Evolutionary conservation across 2,329 filamentous ascomycete species (phyloP).

Genomic region (Didymella sp.): DNA sequence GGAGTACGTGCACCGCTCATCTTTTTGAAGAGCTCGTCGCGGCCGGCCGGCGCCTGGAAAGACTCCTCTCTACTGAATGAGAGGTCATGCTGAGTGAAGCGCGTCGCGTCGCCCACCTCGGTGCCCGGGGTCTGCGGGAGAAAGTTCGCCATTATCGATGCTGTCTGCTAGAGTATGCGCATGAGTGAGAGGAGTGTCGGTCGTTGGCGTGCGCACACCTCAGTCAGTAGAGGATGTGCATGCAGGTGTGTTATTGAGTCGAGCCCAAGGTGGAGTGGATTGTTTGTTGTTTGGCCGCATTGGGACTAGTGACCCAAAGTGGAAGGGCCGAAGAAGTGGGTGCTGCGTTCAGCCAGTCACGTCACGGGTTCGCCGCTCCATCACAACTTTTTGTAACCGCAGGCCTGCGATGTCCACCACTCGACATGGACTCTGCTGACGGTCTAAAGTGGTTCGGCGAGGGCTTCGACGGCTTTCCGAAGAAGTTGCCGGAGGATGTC

Average conservation of each 20-base stretch:
- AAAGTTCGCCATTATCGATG: constrained; percentile 52
- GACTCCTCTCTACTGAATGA: constrained; percentile 88
- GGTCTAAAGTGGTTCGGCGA: constrained; percentile 71
- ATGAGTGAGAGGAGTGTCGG: constrained; percentile 41
- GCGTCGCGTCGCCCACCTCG: constrained; percentile 83
- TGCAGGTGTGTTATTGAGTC: constrained; percentile 12
- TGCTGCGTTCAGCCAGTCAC: constrained; percentile 26
- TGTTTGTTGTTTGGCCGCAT: constrained; percentile 21
- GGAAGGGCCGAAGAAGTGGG: constrained; percentile 24
- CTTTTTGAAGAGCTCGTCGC: constrained; percentile 75
- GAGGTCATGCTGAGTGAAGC: constrained; percentile 68
- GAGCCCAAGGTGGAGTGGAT: constrained; percentile 32
- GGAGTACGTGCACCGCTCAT: constrained; percentile 75
- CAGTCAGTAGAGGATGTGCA: constrained; percentile 12
- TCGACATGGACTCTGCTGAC: constrained; percentile 47
- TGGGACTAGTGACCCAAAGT: constrained; percentile 7
- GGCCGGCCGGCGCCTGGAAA: constrained; percentile 77
- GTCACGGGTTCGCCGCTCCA: constrained; percentile 28
- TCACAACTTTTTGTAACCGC: constrained; percentile 33
- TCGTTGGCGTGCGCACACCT: constrained; percentile 24
- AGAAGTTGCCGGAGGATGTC: constrained; percentile 78
- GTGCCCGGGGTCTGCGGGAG: constrained; percentile 86
- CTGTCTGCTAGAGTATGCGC: constrained; percentile 28
- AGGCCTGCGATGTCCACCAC: constrained; percentile 28
- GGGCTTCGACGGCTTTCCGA: constrained; percentile 70